Base-by-base conservation (phyloP, 2,329 filamentous ascomycete genomes). In the Tympanopsis confertula region DNA sequence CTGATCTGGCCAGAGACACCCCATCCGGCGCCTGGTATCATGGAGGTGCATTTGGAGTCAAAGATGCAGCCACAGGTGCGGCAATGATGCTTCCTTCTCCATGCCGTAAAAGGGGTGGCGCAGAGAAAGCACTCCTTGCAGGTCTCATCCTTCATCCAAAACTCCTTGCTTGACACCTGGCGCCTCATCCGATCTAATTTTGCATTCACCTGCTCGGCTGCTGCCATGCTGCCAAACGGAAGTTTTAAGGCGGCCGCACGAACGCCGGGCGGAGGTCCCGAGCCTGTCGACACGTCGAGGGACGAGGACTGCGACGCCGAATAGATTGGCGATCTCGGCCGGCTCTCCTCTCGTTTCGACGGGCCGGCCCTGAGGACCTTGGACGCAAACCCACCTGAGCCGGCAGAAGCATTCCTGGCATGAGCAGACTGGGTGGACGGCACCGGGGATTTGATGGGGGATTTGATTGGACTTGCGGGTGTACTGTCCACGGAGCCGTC, bases 71-170 rank as follows among this genome's bases (percentile, higher is more conserved):
- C 91, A 54, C 91, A 98, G 1, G 78, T 84, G 42, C 93, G 79
- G 56, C 91, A 98, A 58, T 98, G 91, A 56, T 98, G 91, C 54
- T 98, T 98, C 45, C 91, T 78, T 41, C 91, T 76, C 54, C 96
- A 96, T 1, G 89, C 91, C 0, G 86, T 86, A 52, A 98, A 98
- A 2, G 84, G 74, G 41, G 86, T 82, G 33, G 86, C 86, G 50
- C 91, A 98, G 32, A 86, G 75, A 54, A 95, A 98, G 52, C 91
- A 98, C 50, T 95, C 89, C 54, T 94, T 96, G 42, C 89, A 93
- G 44, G 93, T 95, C 52, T 96, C 91, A 53, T 98, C 91, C 42
- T 88, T 85, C 91, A 98, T 98, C 91, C 89, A 96, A 49, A 94
- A 96, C 48, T 96, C 88, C 51, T 88, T 91, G 55, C 85, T 94